Percentiles rank a stretch among this genome's conserved stretches.
phyloP scores from a whole-genome alignment of 2,329 filamentous ascomycete genomes.

The Microdochium bolleyi region DNA sequence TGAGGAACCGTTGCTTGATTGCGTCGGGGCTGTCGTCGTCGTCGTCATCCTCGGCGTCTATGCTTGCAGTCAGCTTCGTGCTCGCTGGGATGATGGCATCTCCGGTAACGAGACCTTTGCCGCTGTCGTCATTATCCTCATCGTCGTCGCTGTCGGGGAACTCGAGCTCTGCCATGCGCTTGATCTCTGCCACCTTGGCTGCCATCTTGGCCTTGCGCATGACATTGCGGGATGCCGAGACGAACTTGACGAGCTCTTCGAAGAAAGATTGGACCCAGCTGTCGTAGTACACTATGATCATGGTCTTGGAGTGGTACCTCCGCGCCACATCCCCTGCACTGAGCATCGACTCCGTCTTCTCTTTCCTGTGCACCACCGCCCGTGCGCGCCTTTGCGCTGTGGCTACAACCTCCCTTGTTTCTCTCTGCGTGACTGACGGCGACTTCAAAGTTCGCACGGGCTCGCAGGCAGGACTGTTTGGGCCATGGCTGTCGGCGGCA shows the following conservation, averaged over 20 bases:
- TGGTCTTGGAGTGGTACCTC: conserved; percentile 61
- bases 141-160: conserved; percentile 41
- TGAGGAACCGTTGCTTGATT: background rate
- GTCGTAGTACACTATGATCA: conserved; percentile 90
- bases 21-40: background rate
- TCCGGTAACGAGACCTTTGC: conserved; percentile 17
- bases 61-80: conserved; percentile 5
- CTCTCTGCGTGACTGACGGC: conserved; percentile 25
- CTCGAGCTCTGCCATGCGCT: conserved; percentile 50
- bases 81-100: conserved; percentile 14
- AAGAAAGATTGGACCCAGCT: conserved; percentile 77
- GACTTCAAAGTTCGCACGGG: conserved; percentile 18
- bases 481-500: background rate
- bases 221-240: conserved; percentile 72
- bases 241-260: conserved; percentile 72
- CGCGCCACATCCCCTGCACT: conserved; percentile 37
- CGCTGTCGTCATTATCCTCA: conserved; percentile 23
- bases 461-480: conserved; percentile 11
- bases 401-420: conserved; percentile 35
- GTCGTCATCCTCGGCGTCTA: conserved; percentile 8
- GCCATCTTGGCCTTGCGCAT: conserved; percentile 86
- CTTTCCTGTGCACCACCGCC: conserved; percentile 39
- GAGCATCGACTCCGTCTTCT: conserved; percentile 42
- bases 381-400: conserved; percentile 36
- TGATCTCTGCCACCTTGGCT: conserved; percentile 61